A percentile compares a stretch with the other conserved stretches of the same genome.
Evolutionary conservation across 2,329 filamentous ascomycete genomes (phyloP).

Genomic region (Aspergillus calidoustus): DNA sequence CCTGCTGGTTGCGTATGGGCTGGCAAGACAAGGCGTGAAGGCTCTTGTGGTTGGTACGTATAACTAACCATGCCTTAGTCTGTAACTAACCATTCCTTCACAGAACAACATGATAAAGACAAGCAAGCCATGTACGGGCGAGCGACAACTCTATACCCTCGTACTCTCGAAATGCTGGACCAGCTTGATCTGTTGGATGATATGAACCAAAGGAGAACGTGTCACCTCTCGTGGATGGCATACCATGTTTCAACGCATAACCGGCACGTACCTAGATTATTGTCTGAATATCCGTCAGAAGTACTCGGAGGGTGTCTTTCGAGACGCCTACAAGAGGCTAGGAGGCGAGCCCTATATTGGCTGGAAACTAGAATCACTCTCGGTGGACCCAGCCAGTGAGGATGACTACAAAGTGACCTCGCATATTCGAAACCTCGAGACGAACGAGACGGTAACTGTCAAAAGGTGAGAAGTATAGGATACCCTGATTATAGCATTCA

Average conservation of each 20-base stretch:
- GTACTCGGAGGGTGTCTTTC: constrained; percentile 60
- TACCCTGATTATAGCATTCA: neutral
- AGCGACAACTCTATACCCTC: constrained; percentile 50
- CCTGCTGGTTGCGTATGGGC: constrained; percentile 48
- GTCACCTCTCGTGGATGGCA: constrained; percentile 54
- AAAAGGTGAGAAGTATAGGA: neutral
- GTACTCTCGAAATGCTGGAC: constrained; percentile 53
- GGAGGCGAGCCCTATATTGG: neutral
- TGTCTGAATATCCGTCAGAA: constrained; percentile 56
- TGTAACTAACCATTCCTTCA: neutral
- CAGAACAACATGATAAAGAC: constrained; percentile 46
- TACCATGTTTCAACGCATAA: neutral
- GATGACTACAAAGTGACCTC: neutral
- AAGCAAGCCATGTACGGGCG: constrained; percentile 53
- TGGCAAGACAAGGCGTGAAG: constrained; percentile 52
- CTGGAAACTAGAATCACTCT: constrained; percentile 5
- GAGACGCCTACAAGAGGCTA: constrained; percentile 23
- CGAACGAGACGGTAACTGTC: neutral
- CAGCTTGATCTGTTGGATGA: constrained; percentile 45
- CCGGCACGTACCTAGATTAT: neutral
- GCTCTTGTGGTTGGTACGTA: constrained; percentile 45
- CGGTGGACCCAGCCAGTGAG: neutral
- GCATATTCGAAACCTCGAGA: neutral
- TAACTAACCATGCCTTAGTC: neutral
- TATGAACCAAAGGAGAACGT: constrained; percentile 65